Evolutionary conservation across 208 protist species (phyloP), one percentile per base, ranked within the genome.

Genomic region (Crithidia fasciculata): DNA sequence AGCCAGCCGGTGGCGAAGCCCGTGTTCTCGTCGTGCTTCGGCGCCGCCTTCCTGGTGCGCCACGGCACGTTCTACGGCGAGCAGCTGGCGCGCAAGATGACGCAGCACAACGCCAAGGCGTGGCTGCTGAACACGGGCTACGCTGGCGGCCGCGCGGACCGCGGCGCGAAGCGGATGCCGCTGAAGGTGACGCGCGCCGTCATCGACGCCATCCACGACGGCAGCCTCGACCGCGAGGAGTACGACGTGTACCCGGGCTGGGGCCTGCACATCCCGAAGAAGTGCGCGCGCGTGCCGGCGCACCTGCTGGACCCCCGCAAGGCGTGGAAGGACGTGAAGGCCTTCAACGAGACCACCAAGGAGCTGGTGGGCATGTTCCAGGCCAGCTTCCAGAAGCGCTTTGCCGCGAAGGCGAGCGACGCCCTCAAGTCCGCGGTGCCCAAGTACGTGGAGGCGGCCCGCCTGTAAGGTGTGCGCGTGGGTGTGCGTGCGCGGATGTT

Each of bases 111-210:
- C 49, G 87, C 83, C 55, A 58, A 84, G 56, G 91, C 85, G 56
- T 99, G 95, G 96, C 86, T 99, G 16, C 87, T 99, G 68, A 99
- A 99, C 84, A 99, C 97, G 15, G 98, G 97, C 45, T 99, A 97
- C 90, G 81, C 88, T 45, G 97, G 93, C 63, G 95, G 95, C 64
- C 82, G 77, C 37, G 84, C 90, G 47, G 95, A 94, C 69, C 83
- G 89, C 59, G 96, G 94, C 16, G 86, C 86, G 61, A 95, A 89
- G 78, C 91, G 97, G 61, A 97, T 97, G 84, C 86, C 88, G 61
- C 78, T 99, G 36, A 89, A 93, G 65, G 95, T 97, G 82, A 98
- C 97, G 39, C 91, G 98, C 70, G 88, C 93, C 39, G 97, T 99
- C 67, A 96, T 99, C 67, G 95, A 98, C 70, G 95, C 96, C 28